A percentile compares a stretch with the other conserved stretches of the same genome.
These are phyloP conservation scores for Desmodesmus armatus DNA, from an alignment of 139 green algal genomes.

Conservation along the genomic window DNA sequence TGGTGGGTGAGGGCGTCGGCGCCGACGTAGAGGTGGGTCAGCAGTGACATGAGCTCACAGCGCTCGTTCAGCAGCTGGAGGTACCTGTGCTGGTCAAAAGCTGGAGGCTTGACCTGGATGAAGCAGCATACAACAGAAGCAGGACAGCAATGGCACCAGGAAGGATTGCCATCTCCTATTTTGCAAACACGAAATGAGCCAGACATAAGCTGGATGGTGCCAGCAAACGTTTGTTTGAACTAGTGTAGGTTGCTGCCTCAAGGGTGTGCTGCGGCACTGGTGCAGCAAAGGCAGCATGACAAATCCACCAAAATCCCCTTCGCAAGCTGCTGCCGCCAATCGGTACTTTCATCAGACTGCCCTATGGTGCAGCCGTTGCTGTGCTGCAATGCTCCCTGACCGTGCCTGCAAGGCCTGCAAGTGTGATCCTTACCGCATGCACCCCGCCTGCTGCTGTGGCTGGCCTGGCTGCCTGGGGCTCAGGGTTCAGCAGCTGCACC, in stretches of 20 bases:
- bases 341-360: too few species aligned
- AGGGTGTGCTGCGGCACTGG: too few species aligned
- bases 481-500: background rate
- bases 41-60: conserved; percentile 63
- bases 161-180: background rate
- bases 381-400: background rate
- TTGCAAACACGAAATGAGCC: too few species aligned
- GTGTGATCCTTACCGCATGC: background rate
- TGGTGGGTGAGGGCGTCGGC: conserved; percentile 10
- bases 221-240: too few species aligned
- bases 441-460: background rate
- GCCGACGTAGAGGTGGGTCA: conserved; percentile 73
- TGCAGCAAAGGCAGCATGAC: too few species aligned
- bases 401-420: background rate
- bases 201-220: too few species aligned
- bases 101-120: conserved; percentile 5
- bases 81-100: conserved; percentile 4
- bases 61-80: conserved; percentile 62
- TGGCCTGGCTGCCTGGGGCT: background rate
- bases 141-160: background rate
- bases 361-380: background rate
- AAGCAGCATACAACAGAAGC: background rate
- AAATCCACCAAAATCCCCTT: too few species aligned
- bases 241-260: too few species aligned
- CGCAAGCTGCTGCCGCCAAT: background rate